phyloP scores from a whole-genome alignment of 2,329 filamentous ascomycete genomes.

The Sporothrix pallida region DNA sequence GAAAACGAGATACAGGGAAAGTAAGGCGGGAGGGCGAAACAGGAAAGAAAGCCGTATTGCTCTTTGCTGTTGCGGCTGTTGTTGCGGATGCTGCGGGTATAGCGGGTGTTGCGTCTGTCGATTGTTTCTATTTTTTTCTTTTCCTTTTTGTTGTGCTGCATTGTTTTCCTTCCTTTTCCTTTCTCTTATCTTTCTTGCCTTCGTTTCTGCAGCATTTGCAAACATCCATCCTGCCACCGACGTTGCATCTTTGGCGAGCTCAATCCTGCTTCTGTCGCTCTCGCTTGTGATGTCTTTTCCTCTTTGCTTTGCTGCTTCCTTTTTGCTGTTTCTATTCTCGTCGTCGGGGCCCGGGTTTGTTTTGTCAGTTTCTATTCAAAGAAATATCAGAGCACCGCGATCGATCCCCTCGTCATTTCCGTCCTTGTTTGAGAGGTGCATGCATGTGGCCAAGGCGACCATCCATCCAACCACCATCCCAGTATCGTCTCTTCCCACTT shows the following conservation, averaged over 20 bases:
- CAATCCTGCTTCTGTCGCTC: neutral
- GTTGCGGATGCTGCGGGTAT: neutral
- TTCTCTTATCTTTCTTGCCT: neutral
- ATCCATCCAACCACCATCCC: neutral
- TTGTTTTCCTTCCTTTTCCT: neutral
- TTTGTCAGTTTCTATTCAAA: neutral
- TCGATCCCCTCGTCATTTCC: slow-evolving; percentile 22
- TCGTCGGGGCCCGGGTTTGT: slow-evolving; percentile 16
- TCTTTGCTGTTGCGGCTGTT: neutral
- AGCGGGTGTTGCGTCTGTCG: neutral
- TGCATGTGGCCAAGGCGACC: neutral
- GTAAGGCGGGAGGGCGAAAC: neutral
- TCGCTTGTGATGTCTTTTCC: neutral
- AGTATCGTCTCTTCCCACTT: neutral
- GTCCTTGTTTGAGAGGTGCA: slow-evolving; percentile 24
- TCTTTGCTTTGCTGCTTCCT: neutral
- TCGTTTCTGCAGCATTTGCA: neutral
- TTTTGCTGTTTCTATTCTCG: slow-evolving; percentile 21
- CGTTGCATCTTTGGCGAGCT: neutral
- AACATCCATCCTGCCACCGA: neutral
- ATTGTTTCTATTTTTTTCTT: neutral
- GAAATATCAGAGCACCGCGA: neutral
- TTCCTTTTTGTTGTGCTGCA: neutral
- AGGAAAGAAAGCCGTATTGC: slow-evolving; percentile 18
- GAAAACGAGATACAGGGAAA: too few species aligned